A percentile compares a stretch with the other conserved stretches of the same genome.
Conservation (phyloP, 2,329 filamentous ascomycete genomes). For the Aureobasidium subglaciale region DNA sequence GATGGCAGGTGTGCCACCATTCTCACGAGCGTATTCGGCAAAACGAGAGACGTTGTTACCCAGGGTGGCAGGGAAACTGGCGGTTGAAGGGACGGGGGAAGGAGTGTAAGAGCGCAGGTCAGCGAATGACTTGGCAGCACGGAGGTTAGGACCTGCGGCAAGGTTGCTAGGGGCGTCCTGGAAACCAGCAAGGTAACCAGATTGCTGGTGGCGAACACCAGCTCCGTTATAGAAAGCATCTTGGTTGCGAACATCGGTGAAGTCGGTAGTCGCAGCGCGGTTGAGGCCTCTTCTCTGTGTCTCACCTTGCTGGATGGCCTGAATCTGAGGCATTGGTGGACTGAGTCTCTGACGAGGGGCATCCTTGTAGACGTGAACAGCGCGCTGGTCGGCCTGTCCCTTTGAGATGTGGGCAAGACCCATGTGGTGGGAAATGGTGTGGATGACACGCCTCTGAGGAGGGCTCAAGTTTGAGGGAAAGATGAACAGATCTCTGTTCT, state of each 20-base stretch:
- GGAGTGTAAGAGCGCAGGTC: slow-evolving; percentile 92
- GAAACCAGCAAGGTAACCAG: slow-evolving; percentile 69
- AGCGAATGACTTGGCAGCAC: slow-evolving; percentile 92
- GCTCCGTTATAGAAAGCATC: slow-evolving; percentile 62
- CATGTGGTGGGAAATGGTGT: slow-evolving; percentile 93
- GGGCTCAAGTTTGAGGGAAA: slow-evolving; percentile 77
- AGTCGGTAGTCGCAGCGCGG: slow-evolving; percentile 94
- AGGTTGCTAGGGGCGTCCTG: slow-evolving; percentile 63
- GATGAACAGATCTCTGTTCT: slow-evolving; percentile 68
- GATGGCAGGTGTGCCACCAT: slow-evolving; percentile 57
- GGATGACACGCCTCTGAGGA: slow-evolving; percentile 79
- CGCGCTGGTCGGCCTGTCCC: slow-evolving; percentile 77
- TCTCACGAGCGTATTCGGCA: slow-evolving; percentile 51
- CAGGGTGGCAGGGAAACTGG: slow-evolving; percentile 70
- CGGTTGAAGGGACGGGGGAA: slow-evolving; percentile 82
- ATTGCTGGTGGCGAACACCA: slow-evolving; percentile 70
- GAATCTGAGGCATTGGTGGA: slow-evolving; percentile 56
- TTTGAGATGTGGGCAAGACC: slow-evolving; percentile 84
- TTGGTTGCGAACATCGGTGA: slow-evolving; percentile 72
- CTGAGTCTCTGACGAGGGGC: slow-evolving; percentile 51
- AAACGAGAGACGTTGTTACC: slow-evolving; percentile 56
- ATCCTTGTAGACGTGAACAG: slow-evolving; percentile 80
- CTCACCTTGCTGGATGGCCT: slow-evolving; percentile 59
- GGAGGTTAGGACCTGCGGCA: slow-evolving; percentile 69
- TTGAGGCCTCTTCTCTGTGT: slow-evolving; percentile 78